Base-by-base conservation (phyloP, 768 basidiomycete species). In the Lactarius deliciosus region DNA sequence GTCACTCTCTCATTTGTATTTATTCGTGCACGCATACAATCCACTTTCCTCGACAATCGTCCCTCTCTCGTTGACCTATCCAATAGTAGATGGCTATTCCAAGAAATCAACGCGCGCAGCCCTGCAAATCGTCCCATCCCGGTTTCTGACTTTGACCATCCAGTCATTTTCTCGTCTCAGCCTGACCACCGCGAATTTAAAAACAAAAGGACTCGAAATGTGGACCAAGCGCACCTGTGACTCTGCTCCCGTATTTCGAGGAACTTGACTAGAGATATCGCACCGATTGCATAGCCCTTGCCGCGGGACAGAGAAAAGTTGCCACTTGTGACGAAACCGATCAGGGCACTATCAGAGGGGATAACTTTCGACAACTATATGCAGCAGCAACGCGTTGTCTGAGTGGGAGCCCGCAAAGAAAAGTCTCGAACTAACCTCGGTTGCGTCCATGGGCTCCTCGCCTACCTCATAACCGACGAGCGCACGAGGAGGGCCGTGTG, bases 301-400 rank as follows among this genome's bases (percentile, higher is more conserved):
- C 96, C 96, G 34, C 87, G 83, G 0, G 86, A 82, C 9, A 98
- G 81, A 1, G 95, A 96, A 74, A 84, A 90, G 66, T 87, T 87
- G 0, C 95, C 96, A 2, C 91, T 88, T 0, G 94, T 93, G 22
- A 94, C 81, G 72, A 91, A 92, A 0, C 96, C 96, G 61, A 96
- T 85, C 30, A 91, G 81, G 3, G 77, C 73, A 3, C 78, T 74
- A 57, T 80, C 73, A 1, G 78, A 71, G 6, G 86, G 80, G 8
- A 77, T 74, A 7, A 75, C 68, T 65, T 81, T 78, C 15, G 81
- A 81, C 4, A 86, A 72, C 87, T 89, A 65, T 16, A 22, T 25
- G 34, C 8, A 53, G 43, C 54, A 64, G 59, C 41, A 64, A 40
- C 54, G 61, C 30, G 28, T 58, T 53, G 16, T 70, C 30, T 68